These are phyloP conservation scores for Ogataea kodamae DNA, from an alignment of 805 yeast genomes.

Conservation along the genomic window DNA sequence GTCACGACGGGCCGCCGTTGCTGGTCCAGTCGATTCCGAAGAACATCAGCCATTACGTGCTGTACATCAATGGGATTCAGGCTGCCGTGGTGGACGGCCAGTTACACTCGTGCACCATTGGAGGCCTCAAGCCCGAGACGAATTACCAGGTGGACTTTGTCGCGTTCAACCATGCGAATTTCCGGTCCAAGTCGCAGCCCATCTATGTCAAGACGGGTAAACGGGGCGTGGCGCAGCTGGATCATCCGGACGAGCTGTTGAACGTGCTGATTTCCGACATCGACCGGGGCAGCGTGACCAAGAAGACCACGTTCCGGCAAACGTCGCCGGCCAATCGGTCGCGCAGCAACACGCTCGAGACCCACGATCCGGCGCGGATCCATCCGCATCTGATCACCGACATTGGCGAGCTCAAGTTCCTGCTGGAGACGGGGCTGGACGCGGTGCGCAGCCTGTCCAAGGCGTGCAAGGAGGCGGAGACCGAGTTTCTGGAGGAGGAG, in stretches of 20 bases:
- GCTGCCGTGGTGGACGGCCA: slow-evolving; percentile 34
- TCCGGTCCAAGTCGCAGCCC: slow-evolving; percentile 40
- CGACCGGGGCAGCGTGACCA: slow-evolving; percentile 30
- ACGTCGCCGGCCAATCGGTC: slow-evolving; percentile 24
- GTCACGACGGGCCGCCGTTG: slow-evolving; percentile 25
- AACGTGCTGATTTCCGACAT: slow-evolving; percentile 33
- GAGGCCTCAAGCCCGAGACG: slow-evolving; percentile 33
- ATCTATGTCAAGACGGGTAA: slow-evolving; percentile 39
- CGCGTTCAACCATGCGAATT: slow-evolving; percentile 38
- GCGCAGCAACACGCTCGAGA: slow-evolving; percentile 36
- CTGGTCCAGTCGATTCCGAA: slow-evolving; percentile 21
- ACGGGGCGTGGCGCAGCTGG: slow-evolving; percentile 25
- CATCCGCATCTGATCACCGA: slow-evolving; percentile 35
- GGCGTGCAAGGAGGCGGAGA: slow-evolving; percentile 32
- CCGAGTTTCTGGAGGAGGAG: slow-evolving; percentile 40
- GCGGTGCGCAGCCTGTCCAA: slow-evolving; percentile 36
- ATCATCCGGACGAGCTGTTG: slow-evolving; percentile 38
- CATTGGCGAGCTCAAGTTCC: slow-evolving; percentile 41
- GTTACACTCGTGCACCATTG: slow-evolving; percentile 35
- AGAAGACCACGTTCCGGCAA: slow-evolving; percentile 29
- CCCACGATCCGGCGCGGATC: slow-evolving; percentile 11
- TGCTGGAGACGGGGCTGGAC: slow-evolving; percentile 40
- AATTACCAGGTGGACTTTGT: slow-evolving; percentile 43
- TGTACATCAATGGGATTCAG: slow-evolving; percentile 40
- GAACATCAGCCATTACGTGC: slow-evolving; percentile 33